phyloP scores from a whole-genome alignment of 2,329 filamentous ascomycete species.

The Chaetomiaceae sp. region DNA sequence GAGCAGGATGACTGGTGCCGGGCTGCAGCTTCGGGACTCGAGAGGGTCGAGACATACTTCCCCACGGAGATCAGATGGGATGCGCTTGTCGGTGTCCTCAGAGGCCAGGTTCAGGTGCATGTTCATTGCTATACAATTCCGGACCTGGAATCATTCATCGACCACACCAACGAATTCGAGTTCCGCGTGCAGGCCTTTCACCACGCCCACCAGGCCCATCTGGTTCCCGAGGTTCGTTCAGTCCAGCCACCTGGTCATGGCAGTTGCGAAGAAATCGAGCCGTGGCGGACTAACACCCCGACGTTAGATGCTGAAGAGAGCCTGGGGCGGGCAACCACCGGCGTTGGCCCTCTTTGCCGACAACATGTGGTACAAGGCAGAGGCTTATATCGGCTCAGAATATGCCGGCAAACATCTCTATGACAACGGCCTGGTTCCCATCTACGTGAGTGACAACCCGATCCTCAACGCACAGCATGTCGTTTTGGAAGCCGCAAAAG shows the following conservation, averaged over 20 bases:
- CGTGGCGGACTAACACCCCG: neutral
- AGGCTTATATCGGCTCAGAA: constrained; percentile 61
- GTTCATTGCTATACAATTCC: constrained; percentile 68
- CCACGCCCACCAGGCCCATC: constrained; percentile 63
- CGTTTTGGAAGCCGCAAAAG: constrained; percentile 60
- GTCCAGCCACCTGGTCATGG: too few species aligned
- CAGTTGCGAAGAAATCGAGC: neutral
- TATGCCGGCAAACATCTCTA: constrained; percentile 63
- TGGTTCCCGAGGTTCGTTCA: constrained; percentile 58
- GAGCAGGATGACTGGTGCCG: constrained; percentile 66
- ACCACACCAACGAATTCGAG: constrained; percentile 68
- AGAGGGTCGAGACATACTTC: constrained; percentile 53
- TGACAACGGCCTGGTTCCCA: constrained; percentile 59
- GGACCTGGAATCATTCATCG: constrained; percentile 65
- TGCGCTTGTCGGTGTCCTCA: constrained; percentile 55
- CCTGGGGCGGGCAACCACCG: constrained; percentile 51
- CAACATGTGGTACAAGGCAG: constrained; percentile 69
- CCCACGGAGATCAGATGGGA: constrained; percentile 62
- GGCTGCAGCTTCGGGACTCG: constrained; percentile 48
- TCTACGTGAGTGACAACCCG: constrained; percentile 67
- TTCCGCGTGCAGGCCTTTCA: constrained; percentile 65
- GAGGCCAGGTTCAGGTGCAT: constrained; percentile 65
- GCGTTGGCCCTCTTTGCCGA: constrained; percentile 64
- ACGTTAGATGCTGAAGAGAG: constrained; percentile 49
- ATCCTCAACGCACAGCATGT: constrained; percentile 67